phyloP scores from a whole-genome alignment of 2,329 filamentous ascomycete species.

The Microsporum audouinii region DNA sequence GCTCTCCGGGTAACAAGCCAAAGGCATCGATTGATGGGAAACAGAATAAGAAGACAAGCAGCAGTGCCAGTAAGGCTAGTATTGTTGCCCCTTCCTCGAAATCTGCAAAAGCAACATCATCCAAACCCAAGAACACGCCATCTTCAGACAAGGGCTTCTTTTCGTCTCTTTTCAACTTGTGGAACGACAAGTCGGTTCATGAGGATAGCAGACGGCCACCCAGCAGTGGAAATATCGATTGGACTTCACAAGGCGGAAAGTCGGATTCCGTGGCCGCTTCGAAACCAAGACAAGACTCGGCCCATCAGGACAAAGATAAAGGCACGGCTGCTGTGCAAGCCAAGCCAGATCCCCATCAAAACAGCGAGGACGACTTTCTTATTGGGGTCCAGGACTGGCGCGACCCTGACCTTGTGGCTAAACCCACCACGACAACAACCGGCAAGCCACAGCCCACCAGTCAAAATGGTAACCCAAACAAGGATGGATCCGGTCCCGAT shows the following conservation, averaged over 20 bases:
- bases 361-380: slow-evolving; percentile 49
- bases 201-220: slow-evolving; percentile 51
- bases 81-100: slow-evolving; percentile 20
- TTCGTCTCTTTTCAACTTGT: slow-evolving; percentile 3
- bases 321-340: slow-evolving; percentile 10
- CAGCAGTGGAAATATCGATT: slow-evolving; percentile 62
- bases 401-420: slow-evolving; percentile 56
- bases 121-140: slow-evolving; percentile 10
- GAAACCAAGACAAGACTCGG: slow-evolving; percentile 20
- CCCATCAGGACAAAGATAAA: slow-evolving; percentile 16
- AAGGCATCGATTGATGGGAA: slow-evolving; percentile 41
- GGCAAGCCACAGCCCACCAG: slow-evolving; percentile 17
- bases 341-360: slow-evolving; percentile 18
- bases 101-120: slow-evolving; percentile 22
- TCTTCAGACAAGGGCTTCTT: slow-evolving; percentile 22
- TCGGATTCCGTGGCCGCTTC: slow-evolving; percentile 21
- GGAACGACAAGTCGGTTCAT: slow-evolving; percentile 8
- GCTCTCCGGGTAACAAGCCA: slow-evolving; percentile 5
- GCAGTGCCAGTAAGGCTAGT: slow-evolving; percentile 16
- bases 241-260: slow-evolving; percentile 43
- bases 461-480: slow-evolving; percentile 18
- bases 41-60: slow-evolving; percentile 18
- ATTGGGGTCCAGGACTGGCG: slow-evolving; percentile 84
- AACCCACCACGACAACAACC: slow-evolving; percentile 13
- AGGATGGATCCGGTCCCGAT: slow-evolving; percentile 21